Evolutionary conservation across 2,329 filamentous ascomycete species (phyloP), one percentile per base, ranked within the genome.

Genomic region (Fusarium falciforme): DNA sequence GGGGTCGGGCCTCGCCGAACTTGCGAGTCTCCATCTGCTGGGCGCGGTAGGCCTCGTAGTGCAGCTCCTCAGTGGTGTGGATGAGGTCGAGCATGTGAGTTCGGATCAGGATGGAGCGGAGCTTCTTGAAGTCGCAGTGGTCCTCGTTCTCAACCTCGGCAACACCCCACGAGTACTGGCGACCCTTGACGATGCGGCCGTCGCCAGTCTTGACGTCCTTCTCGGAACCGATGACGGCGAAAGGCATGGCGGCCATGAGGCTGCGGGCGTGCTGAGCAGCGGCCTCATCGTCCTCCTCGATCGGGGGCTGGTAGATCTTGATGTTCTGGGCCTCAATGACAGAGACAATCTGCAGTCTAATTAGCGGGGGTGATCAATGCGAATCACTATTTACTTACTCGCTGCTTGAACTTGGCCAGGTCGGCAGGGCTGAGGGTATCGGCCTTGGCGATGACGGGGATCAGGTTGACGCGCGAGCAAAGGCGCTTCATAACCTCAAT

Each of bases 111-210:
- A 99, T 98, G 58, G 96, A 98, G 80, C 96, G 95, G 74, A 99
- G 93, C 90, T 99, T 99, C 93, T 99, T 99, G 90, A 99, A 99
- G 86, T 99, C 96, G 87, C 96, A 99, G 90, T 99, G 96, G 83
- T 99, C 96, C 87, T 99, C 96, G 83, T 99, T 99, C 90, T 99
- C 96, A 61, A 99, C 96, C 86, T 99, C 96, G 72, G 96, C 96
- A 80, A 99, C 96, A 89, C 96, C 96, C 96, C 96, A 99, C 65
- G 95, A 94, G 87, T 99, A 99, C 86, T 99, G 97, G 74, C 96
- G 95, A 77, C 96, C 96, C 91, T 99, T 99, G 84, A 98, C 95
- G 76, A 98, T 97, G 83, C 96, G 96, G 80, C 94, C 95, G 81
- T 99, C 96, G 79, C 92, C 89, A 64, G 95, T 98, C 91, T 97